Base-by-base conservation (phyloP, 768 basidiomycete genomes). In the Xerocomellus dryophilus region DNA sequence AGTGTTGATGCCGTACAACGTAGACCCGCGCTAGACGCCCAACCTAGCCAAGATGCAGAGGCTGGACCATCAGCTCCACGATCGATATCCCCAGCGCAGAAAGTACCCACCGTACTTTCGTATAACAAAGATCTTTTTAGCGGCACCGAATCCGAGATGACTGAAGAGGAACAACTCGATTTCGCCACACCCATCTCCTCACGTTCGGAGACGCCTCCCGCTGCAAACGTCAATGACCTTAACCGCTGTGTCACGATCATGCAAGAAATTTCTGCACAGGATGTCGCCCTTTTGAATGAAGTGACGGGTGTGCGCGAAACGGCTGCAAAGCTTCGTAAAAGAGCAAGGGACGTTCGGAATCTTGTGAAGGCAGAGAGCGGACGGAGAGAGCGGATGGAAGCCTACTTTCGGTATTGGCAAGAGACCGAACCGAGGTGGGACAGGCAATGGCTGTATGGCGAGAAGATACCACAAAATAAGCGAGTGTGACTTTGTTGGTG, bases 331-430 rank as follows among this genome's bases (percentile, higher is more conserved):
- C 51, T 67, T 10, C 55, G 58, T 27, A 58, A 61, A 32, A 61
- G 51, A 35, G 66, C 58, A 10, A 58, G 59, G 40, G 59, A 63
- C n/a, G 38, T 63, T 23, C 64, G 68, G 10, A 60, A 62, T 4
- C 55, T 65, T 8, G 58, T 59, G 1, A 60, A 61, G 43, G 64
- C 58, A 0, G 66, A 70, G 50, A 51, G 14, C 27, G 66, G 57
- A 15, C 56, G 70, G 14, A 53, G 66, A 46, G 61, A 62, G 41
- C 53, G 70, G 14, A 62, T 71, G 59, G 62, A 70, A 18, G 29
- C 54, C 8, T 70, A 59, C 23, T 71, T 65, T 35, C 49, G 52
- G 29, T 61, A 68, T 32, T 71, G 71, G 66, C 57, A 59, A 25
- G 55, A 72, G 25, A 61, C 57, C 5, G 54, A 60, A 12, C 58